Conservation (phyloP, 192 early-diverging fungal genomes). For the Coemansia sp. region DNA sequence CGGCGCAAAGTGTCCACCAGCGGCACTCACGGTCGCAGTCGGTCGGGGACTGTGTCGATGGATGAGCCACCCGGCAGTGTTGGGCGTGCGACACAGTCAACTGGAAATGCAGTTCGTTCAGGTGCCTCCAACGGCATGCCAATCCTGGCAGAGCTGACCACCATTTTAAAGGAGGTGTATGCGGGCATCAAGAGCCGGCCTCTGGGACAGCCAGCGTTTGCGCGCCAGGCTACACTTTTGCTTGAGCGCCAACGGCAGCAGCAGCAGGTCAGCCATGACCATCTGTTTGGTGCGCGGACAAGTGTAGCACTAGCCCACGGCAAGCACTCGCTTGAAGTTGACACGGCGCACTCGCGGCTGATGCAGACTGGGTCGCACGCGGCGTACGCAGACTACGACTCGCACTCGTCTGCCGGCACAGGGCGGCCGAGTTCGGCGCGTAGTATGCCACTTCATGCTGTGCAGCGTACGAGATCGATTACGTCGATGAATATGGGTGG, state of each 20-base stretch:
- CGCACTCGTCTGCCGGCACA: constrained; percentile 16
- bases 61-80: constrained; percentile 29
- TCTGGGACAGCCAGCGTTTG: constrained; percentile 55
- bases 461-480: constrained; percentile 50
- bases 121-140: constrained; percentile 15
- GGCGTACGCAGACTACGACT: constrained; percentile 25
- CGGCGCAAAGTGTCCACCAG: constrained; percentile 54
- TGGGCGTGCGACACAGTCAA: constrained; percentile 25
- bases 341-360: neutral
- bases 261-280: constrained; percentile 13
- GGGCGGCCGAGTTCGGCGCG: constrained; percentile 52
- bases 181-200: constrained; percentile 52
- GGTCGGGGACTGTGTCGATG: constrained; percentile 41
- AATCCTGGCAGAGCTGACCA: constrained; percentile 40
- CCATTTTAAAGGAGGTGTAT: constrained; percentile 55
- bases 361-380: constrained; percentile 5
- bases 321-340: constrained; percentile 35
- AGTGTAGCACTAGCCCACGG: constrained; percentile 22
- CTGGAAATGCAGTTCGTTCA: neutral
- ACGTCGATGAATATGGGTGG: constrained; percentile 39
- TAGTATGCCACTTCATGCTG: constrained; percentile 50
- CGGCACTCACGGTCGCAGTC: constrained; percentile 39
- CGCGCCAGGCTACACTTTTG: constrained; percentile 30
- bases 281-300: constrained; percentile 13
- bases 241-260: constrained; percentile 15